Percentiles rank a stretch among this genome's conserved stretches.
These are phyloP conservation scores for Dendrocalamus latiflorus DNA, from an alignment of 202 grass and related monocot genomes.

Conservation along the genomic window DNA sequence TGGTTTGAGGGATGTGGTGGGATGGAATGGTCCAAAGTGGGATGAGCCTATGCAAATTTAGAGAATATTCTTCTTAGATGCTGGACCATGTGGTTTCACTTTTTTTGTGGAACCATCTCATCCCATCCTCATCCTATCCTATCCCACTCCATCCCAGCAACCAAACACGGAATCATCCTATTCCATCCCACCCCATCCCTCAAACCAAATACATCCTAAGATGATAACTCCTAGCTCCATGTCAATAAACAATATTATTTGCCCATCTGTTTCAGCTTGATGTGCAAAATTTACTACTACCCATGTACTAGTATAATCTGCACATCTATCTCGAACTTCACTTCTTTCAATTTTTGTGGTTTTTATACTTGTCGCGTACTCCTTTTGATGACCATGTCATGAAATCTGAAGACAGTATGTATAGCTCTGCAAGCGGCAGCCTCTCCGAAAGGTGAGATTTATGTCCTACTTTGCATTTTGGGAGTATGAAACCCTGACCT, in stretches of 20 bases:
- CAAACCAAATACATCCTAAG: too few relatives aligned
- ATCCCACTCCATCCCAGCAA: too few relatives aligned
- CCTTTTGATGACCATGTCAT: slow-evolving; percentile 37
- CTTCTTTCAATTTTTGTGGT: background rate
- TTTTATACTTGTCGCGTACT: background rate
- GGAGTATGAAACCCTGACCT: background rate
- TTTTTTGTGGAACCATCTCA: too few relatives aligned
- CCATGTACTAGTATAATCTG: background rate
- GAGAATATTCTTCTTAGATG: too few relatives aligned
- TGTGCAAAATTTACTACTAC: background rate
- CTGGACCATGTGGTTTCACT: too few relatives aligned
- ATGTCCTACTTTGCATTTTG: slow-evolving; percentile 22
- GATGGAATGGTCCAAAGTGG: too few relatives aligned
- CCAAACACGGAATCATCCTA: too few relatives aligned
- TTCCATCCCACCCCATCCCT: too few relatives aligned
- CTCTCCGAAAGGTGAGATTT: slow-evolving; percentile 29
- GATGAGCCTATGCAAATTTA: too few relatives aligned
- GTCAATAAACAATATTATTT: background rate
- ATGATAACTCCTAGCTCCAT: background rate
- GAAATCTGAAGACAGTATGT: slow-evolving; percentile 45
- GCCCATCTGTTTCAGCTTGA: slow-evolving; percentile 17
- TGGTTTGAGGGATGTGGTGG: too few relatives aligned
- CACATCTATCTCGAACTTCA: slow-evolving; percentile 32
- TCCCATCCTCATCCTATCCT: too few relatives aligned
- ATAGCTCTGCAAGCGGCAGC: slow-evolving; percentile 23